Evolutionary conservation across 2,329 filamentous ascomycete species (phyloP), one percentile per base, ranked within the genome.

Genomic region (Claviceps sorghi): DNA sequence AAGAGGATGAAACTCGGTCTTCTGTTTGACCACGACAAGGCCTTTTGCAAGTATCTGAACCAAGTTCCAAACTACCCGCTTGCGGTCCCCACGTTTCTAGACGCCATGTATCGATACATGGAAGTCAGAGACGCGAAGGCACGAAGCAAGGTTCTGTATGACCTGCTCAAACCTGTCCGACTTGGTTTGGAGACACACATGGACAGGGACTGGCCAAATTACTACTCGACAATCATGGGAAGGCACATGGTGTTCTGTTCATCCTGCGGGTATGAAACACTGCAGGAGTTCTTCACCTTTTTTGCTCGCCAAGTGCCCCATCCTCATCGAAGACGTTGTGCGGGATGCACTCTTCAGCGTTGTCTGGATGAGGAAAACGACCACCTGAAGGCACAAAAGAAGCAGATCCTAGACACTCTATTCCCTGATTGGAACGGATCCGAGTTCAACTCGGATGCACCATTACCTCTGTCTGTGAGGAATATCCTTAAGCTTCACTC

Each of bases 181-280:
- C 51, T 62, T 7, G 63, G 61, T 0, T 30, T 67, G 0, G 60
- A 64, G 9, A 22, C 21, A 19, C 26, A 52, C 0, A 22, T 62
- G 0, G 51, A 56, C 0, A 8, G 44, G 0, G 62, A 67, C 26
- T 60, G 57, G 56, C 53, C 55, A 0, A 34, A 44, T 0, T 65
- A 58, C 44, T 68, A 66, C 51, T 49, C 50, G 1, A 4, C 51
- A 0, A n/a, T 47, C 6, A 64, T 67, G 64, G 63, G 57, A 0
- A 45, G 51, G 3, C 21, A 53, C 2, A 47, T 62, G 2, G 9
- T 59, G 0, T 66, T 66, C 40, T 70, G 67, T 49, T 60, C 56
- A 0, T 68, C 64, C 1, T 69, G 67, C 19, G 67, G 67, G 1
- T 63, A 66, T 49, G 58, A 64, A 26, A 61, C 61, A 34, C 52